Evolutionary conservation across 2,329 filamentous ascomycete genomes (phyloP).

Genomic region (Coniochaeta sp.): DNA sequence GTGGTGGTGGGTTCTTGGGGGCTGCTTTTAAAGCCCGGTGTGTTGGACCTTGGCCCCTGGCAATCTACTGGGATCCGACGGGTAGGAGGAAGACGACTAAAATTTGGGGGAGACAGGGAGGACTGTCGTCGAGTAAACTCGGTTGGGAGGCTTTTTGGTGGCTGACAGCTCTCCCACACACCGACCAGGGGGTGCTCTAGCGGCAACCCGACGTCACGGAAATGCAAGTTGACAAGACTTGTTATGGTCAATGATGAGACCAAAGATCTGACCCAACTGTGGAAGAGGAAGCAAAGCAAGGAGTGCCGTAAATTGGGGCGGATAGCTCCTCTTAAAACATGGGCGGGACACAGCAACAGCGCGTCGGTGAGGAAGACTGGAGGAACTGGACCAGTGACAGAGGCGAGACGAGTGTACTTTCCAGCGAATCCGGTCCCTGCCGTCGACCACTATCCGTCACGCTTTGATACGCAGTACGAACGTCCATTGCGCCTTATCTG

Average conservation of each 20-base stretch:
- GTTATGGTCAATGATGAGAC: neutral
- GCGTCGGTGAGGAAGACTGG: neutral
- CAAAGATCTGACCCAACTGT: neutral
- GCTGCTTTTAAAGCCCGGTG: slow-evolving; percentile 9
- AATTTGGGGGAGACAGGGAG: slow-evolving; percentile 12
- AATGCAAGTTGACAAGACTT: neutral
- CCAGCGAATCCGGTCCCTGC: neutral
- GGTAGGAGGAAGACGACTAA: slow-evolving; percentile 13
- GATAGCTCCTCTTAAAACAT: neutral
- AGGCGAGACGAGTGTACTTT: neutral
- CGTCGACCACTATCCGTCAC: neutral
- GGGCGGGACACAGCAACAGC: neutral
- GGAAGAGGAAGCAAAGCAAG: neutral
- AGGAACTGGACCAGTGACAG: neutral
- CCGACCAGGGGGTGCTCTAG: slow-evolving; percentile 9
- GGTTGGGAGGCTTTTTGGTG: slow-evolving; percentile 5
- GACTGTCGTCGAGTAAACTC: slow-evolving; percentile 6
- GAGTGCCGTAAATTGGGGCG: neutral
- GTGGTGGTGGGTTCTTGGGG: slow-evolving; percentile 7
- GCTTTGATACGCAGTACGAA: neutral
- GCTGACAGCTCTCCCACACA: slow-evolving; percentile 11
- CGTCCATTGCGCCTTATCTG: neutral
- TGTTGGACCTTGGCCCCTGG: slow-evolving; percentile 11
- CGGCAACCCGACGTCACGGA: slow-evolving; percentile 1
- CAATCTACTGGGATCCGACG: slow-evolving; percentile 12